Evolutionary conservation across 2,329 filamentous ascomycete species (phyloP).

Genomic region (Monosporascus sp.): DNA sequence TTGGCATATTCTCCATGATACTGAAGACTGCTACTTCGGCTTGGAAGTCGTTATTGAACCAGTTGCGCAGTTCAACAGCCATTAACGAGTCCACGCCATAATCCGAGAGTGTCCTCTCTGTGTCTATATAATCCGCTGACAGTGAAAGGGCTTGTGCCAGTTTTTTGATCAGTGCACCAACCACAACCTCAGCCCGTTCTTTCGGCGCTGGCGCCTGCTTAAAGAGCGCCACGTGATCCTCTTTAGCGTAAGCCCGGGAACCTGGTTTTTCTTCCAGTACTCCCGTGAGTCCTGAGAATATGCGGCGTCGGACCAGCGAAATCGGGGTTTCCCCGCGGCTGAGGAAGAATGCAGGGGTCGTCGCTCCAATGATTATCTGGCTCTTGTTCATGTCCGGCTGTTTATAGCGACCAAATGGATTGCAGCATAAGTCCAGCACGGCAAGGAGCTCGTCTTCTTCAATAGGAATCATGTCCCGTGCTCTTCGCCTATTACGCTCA

Average conservation of each 20-base stretch:
- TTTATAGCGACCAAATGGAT: not conserved
- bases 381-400: not conserved
- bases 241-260: not conserved
- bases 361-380: not conserved
- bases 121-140: slow-evolving; percentile 11
- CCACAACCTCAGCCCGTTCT: not conserved
- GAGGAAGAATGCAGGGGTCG: not conserved
- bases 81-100: slow-evolving; percentile 23
- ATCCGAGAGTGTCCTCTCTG: slow-evolving; percentile 12
- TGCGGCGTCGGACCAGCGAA: not conserved
- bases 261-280: too few species aligned
- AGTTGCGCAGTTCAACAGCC: slow-evolving; percentile 23
- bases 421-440: not conserved
- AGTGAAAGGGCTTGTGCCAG: slow-evolving; percentile 12
- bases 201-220: not conserved
- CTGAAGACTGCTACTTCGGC: not conserved
- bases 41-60: slow-evolving; percentile 8
- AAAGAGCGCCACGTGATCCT: not conserved
- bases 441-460: not conserved
- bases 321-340: not conserved
- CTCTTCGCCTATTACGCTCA: not conserved
- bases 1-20: not conserved
- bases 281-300: not conserved
- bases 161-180: slow-evolving; percentile 4
- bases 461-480: not conserved